Evolutionary conservation across 2,329 filamentous ascomycete species (phyloP), one percentile per base, ranked within the genome.

Genomic region (Hypocrella siamensis): DNA sequence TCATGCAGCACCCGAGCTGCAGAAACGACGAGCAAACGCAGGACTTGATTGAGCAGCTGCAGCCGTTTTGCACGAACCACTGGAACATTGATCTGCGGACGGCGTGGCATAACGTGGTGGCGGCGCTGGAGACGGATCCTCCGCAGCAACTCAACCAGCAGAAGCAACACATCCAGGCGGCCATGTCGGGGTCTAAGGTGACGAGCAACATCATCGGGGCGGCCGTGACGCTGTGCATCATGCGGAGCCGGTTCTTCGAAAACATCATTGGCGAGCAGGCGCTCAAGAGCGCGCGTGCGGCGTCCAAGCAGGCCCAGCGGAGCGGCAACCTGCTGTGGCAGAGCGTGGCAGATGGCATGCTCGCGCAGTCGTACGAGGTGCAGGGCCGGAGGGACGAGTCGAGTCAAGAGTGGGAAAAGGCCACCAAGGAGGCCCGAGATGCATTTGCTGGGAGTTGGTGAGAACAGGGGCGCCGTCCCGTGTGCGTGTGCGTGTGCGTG

Each of bases 151-250:
- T 90, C 38, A 75, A 82, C 36, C 71, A 79, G 38, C 76, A 80
- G 34, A 94, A 93, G 54, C 70, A 77, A 26, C 74, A 79, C 45
- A 76, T 94, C 33, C 75, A 82, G 38, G 64, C 67, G 25, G 79
- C 84, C 3, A 66, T 93, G 26, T 66, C 68, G 25, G 71, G 74
- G 3, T 77, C 81, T 10, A 77, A 78, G 40, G 61, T 63, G 6
- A 75, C 79, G 7, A 64, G 65, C 33, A 93, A 93, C 49, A 72
- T 72, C 19, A 80, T 92, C 40, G 78, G 86, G 33, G 67, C 85
- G n/a, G 77, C 77, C 30, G 79, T 94, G 40, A 76, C 79, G 5
- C 70, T 94, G 36, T 85, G 76, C 42, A 76, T 90, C 40, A 92
- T 94, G 79, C 79, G 80, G 32, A 75, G 70, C 46, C 71, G 75